A percentile compares a stretch with the other conserved stretches of the same genome.
Evolutionary conservation across 345 rosid genomes (phyloP).

Genomic region (Microthlaspi erraticum): DNA sequence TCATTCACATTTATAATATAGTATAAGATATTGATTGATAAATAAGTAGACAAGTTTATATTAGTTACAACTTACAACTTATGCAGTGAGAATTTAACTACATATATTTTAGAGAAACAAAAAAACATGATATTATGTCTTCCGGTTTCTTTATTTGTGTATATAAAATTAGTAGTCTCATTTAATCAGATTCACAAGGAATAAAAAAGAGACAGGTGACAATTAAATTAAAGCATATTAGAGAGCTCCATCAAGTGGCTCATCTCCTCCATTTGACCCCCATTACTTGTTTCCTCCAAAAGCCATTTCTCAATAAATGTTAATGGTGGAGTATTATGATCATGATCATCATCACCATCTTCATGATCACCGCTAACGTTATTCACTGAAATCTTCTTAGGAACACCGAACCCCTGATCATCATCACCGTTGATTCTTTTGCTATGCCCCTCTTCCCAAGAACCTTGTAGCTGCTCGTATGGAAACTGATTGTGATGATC

Average conservation of each 20-base stretch:
- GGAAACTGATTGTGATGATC: slow-evolving; percentile 28
- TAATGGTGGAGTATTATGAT: slow-evolving; percentile 58
- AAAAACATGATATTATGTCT: slow-evolving; percentile 26
- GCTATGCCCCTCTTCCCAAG: slow-evolving; percentile 40
- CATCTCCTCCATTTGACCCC: slow-evolving; percentile 62
- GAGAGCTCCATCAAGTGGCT: slow-evolving; percentile 64
- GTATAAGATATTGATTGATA: neutral
- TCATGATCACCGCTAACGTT: slow-evolving; percentile 41
- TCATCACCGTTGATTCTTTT: slow-evolving; percentile 13
- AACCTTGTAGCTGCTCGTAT: slow-evolving; percentile 34
- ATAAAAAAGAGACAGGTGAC: slow-evolving; percentile 6
- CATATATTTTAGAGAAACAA: slow-evolving; percentile 31
- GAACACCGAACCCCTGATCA: slow-evolving; percentile 14
- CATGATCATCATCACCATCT: slow-evolving; percentile 38
- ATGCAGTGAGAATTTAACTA: slow-evolving; percentile 34
- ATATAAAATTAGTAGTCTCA: slow-evolving; percentile 37
- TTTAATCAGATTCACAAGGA: slow-evolving; percentile 31
- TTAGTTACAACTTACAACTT: slow-evolving; percentile 46
- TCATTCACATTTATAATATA: neutral
- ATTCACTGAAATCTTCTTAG: slow-evolving; percentile 27
- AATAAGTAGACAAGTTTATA: slow-evolving; percentile 30
- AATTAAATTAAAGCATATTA: slow-evolving; percentile 42
- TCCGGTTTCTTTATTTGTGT: slow-evolving; percentile 38
- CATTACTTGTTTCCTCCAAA: slow-evolving; percentile 68
- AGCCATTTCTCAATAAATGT: slow-evolving; percentile 97